Evolutionary conservation across 2,329 filamentous ascomycete species (phyloP), one percentile per base, ranked within the genome.

Genomic region (Ceratocystiopsis sp.): DNA sequence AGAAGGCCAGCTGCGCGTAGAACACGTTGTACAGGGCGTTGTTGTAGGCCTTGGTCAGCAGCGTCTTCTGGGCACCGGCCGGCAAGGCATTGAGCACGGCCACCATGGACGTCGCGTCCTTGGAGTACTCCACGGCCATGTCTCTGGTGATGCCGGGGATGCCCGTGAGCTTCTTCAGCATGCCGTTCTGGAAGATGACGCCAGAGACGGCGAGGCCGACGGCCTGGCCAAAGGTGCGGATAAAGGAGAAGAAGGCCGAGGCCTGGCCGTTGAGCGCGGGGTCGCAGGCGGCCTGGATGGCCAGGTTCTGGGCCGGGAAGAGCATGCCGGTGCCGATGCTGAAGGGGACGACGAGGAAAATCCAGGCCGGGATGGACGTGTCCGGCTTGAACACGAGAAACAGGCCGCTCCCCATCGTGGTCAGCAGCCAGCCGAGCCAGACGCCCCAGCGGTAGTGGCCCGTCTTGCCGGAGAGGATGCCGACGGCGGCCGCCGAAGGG

Each of bases 61-160:
- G 15, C 3, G 59, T 58, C 51, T 66, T 71, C 56, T 41, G 62
- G 63, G 9, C 55, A 56, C 4, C 19, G 18, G 41, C 13, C 3
- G 63, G 59, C 64, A 75, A 69, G 1, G 50, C 49, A 49, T 68
- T 65, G 52, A 78, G 70, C 41, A 74, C 58, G 46, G 69, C 59
- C 0, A 76, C 69, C n/a, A 77, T 35, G 54, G 0, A 40, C 1
- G 71, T 69, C 0, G 73, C 69, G 52, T 78, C 71, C 43, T 62
- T 62, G n/a, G 69, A 69, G 49, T 71, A 71, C 21, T 61, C 60
- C 39, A 64, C 55, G 44, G 49, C 60, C 2, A 43, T n/a, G 16
- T 5, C 11, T 8, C 25, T 29, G 13, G 48, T 42, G 37, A 49
- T 46, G 15, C 38, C 45, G 14, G 49, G 48, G 15, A 52, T 18